Conservation (phyloP, 2,329 filamentous ascomycete species). For the Sarocladium brachiariae region DNA sequence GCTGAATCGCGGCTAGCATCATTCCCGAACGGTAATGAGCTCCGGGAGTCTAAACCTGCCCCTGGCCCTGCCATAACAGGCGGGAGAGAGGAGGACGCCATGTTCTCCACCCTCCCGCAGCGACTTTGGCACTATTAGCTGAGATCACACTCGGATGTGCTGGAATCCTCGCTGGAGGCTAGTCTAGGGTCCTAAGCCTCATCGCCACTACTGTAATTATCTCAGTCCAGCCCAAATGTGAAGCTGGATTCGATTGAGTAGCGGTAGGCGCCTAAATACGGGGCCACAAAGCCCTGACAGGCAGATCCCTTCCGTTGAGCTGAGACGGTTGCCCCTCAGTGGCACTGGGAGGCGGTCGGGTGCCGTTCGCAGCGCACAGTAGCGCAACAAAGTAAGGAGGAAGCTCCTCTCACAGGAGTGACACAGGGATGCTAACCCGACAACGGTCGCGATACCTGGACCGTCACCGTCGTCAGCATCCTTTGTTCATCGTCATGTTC, state of each 20-base stretch:
- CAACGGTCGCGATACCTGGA: too few species aligned
- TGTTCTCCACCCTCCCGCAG: neutral
- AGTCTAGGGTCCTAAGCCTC: neutral
- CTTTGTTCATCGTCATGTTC: neutral
- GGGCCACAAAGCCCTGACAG: too few species aligned
- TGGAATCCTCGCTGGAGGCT: neutral
- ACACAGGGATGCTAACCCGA: too few species aligned
- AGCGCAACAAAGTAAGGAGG: neutral
- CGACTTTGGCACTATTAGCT: neutral
- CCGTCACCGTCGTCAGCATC: neutral
- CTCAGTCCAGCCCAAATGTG: too few species aligned
- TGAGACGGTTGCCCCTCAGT: neutral
- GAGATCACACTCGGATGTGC: neutral
- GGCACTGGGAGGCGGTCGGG: too few species aligned
- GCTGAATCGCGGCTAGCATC: neutral
- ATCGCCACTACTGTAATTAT: neutral
- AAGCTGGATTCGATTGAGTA: neutral
- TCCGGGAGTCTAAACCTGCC: constrained; percentile 6
- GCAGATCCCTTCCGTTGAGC: too few species aligned
- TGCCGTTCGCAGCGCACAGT: constrained; percentile 1
- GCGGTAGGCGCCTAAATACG: too few species aligned
- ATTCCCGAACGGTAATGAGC: neutral
- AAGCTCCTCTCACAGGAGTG: neutral
- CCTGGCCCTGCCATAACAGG: neutral
- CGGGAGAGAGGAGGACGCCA: neutral